phyloP scores from a whole-genome alignment of 495 filamentous ascomycete genomes.

The Hypoxylon intermedium region DNA sequence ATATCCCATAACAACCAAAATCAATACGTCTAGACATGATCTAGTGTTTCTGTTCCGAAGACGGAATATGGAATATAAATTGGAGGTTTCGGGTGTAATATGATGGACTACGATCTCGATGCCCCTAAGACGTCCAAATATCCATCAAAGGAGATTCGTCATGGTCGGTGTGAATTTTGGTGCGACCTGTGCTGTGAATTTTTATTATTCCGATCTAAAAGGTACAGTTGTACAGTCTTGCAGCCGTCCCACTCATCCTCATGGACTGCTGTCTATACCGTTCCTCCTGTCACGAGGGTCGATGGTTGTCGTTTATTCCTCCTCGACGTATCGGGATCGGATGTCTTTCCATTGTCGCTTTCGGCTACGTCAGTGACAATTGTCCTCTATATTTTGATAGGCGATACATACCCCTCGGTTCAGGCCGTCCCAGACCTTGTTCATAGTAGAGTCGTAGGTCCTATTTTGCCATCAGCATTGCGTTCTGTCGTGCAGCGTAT shows the following conservation, averaged over 20 bases:
- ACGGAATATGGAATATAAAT: no score
- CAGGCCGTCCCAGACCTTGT: constrained; percentile 84
- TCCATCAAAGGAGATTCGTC: no score
- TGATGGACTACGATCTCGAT: no score
- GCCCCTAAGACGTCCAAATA: no score
- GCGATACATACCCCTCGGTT: constrained; percentile 83
- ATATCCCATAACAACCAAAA: no score
- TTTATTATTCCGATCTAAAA: constrained; percentile 24
- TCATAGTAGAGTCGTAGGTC: constrained; percentile 74
- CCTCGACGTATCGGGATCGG: constrained; percentile 79
- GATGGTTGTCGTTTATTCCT: constrained; percentile 58
- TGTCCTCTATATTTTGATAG: not conserved
- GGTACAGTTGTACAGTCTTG: constrained; percentile 25
- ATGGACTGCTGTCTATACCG: not conserved
- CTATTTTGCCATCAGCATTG: constrained; percentile 57
- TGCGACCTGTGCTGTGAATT: no score
- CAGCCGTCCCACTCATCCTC: constrained; percentile 9
- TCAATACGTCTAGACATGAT: no score
- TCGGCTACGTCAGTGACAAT: constrained; percentile 42
- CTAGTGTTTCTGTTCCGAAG: no score
- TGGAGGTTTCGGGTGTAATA: no score
- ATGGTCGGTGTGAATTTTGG: no score
- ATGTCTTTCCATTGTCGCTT: constrained; percentile 99
- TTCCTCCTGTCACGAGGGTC: not conserved
- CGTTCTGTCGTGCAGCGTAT: not conserved